Percentiles rank a stretch among this genome's conserved stretches.
Evolutionary conservation across 225 moss, liverwort and hornwort species (phyloP).

Genomic region (Physcomitrellopsis africana): DNA sequence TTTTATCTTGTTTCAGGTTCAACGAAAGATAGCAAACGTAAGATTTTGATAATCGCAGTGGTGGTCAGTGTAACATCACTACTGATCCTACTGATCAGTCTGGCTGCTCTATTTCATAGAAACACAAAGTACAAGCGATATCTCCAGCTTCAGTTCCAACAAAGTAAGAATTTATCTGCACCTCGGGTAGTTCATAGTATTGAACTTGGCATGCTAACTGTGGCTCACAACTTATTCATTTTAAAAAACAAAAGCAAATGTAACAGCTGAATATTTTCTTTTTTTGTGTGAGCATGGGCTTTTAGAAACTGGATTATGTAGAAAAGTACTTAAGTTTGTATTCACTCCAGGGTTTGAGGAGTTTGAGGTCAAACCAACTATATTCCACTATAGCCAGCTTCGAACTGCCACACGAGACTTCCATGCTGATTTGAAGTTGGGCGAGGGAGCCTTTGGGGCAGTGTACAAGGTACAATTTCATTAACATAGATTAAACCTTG

Average conservation of each 20-base stretch:
- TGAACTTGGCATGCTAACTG: not conserved
- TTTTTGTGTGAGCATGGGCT: not conserved
- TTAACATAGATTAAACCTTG: not conserved
- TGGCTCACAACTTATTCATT: not conserved
- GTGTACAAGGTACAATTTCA: conserved; percentile 14
- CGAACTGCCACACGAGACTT: conserved; percentile 30
- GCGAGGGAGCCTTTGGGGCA: conserved; percentile 28
- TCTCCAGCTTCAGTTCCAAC: conserved; percentile 21
- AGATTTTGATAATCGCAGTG: conserved; percentile 12
- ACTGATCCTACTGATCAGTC: not conserved
- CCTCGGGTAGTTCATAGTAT: not conserved
- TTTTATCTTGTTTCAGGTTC: no score
- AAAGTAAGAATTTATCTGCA: conserved; percentile 14
- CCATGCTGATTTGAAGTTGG: conserved; percentile 24
- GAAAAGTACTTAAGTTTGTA: not conserved
- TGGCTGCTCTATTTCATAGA: conserved; percentile 21
- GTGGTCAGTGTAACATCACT: not conserved
- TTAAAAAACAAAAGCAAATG: not conserved
- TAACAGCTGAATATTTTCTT: not conserved
- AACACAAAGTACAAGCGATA: conserved; percentile 23
- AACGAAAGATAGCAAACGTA: not conserved
- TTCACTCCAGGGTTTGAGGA: conserved; percentile 22
- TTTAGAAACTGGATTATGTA: not conserved
- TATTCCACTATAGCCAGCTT: conserved; percentile 21
- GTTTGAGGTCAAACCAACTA: conserved; percentile 32